Percentiles rank a stretch among this genome's conserved stretches.
These are phyloP conservation scores for Favolaschia claudopus DNA, from an alignment of 768 basidiomycete species.

Conservation along the genomic window DNA sequence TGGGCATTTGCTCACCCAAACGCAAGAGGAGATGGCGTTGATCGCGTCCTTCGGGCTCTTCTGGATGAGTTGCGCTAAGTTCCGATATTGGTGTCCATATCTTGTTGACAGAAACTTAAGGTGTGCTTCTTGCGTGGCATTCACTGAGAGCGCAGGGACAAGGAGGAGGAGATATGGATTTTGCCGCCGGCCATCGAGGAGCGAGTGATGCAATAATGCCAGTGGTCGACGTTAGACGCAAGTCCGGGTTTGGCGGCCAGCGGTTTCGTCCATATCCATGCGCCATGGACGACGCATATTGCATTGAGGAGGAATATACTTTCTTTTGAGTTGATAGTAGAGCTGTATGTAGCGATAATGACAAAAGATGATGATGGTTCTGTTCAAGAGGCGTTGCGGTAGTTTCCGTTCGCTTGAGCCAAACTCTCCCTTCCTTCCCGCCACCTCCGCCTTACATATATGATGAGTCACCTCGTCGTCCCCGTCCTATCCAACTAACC, in stretches of 20 bases:
- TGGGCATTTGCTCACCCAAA: constrained; percentile 68
- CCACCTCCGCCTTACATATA: constrained; percentile 41
- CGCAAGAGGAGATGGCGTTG: constrained; percentile 77
- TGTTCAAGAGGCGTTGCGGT: constrained; percentile 2
- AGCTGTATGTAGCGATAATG: background rate
- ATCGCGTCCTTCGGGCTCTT: constrained; percentile 76
- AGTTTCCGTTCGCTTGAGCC: constrained; percentile 18
- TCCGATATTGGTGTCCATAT: background rate
- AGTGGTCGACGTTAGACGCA: background rate
- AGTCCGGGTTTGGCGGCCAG: background rate
- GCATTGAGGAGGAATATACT: constrained; percentile 76
- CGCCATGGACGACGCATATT: constrained; percentile 65
- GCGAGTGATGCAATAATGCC: constrained; percentile 21
- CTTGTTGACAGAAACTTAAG: constrained; percentile 32
- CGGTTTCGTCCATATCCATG: constrained; percentile 59
- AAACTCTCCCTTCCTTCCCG: constrained; percentile 14
- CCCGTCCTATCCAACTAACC: constrained; percentile 35
- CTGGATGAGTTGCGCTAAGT: constrained; percentile 82
- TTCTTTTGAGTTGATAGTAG: constrained; percentile 48
- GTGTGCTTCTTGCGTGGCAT: constrained; percentile 53
- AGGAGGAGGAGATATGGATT: background rate
- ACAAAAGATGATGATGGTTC: background rate
- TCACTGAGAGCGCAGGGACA: constrained; percentile 33
- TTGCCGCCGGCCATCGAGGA: background rate
- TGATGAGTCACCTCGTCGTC: constrained; percentile 63